These are phyloP conservation scores for Iris pallida DNA, from an alignment of 116 monocot species.

Conservation along the genomic window DNA sequence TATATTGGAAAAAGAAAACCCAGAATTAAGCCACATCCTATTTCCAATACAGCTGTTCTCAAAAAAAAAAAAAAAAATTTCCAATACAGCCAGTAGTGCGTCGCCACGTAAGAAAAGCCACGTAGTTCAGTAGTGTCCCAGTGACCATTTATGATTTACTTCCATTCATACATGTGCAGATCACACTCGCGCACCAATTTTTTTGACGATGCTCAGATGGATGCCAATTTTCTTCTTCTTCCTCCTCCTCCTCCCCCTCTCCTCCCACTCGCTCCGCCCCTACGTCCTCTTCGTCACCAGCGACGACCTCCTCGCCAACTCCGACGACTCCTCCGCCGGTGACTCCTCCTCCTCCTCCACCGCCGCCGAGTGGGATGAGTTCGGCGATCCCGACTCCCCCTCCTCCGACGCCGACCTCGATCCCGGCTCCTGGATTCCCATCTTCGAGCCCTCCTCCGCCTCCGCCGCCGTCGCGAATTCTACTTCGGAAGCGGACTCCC, in stretches of 20 bases:
- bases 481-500: conserved; percentile 5
- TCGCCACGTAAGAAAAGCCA: too few species aligned
- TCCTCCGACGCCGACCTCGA: conserved; percentile 31
- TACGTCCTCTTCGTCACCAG: conserved; percentile 46
- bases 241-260: conserved; percentile 11
- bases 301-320: conserved; percentile 35
- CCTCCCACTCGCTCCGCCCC: conserved; percentile 35
- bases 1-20: too few species aligned
- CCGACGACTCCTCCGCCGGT: conserved; percentile 10
- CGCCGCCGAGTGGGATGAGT: conserved; percentile 58
- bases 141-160: too few species aligned
- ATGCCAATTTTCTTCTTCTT: conserved; percentile 8
- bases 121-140: too few species aligned
- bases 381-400: conserved; percentile 30
- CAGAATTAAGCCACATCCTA: too few species aligned
- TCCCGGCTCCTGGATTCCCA: conserved; percentile 57
- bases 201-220: too few species aligned
- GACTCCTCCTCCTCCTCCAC: conserved; percentile 9
- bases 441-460: conserved; percentile 36
- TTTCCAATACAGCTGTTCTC: too few species aligned
- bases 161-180: too few species aligned
- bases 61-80: too few species aligned
- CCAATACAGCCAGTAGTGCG: too few species aligned
- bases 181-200: too few species aligned
- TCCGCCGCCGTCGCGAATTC: conserved; percentile 5